Base-by-base conservation (phyloP, 2,329 filamentous ascomycete species). In the Cytospora piceicola region DNA sequence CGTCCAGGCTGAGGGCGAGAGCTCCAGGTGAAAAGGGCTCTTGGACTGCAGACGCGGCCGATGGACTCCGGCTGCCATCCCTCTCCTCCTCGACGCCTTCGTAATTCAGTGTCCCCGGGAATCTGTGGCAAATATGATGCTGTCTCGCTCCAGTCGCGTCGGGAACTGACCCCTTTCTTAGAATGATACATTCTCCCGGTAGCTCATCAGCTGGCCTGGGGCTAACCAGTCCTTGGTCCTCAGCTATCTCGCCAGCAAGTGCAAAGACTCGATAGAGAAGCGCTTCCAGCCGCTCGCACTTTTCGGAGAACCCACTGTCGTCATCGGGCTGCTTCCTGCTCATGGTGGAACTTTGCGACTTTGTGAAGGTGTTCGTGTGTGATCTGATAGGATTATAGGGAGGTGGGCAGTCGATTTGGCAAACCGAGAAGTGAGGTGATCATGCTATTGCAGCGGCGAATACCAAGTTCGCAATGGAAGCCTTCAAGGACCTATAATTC, bases 1-100 rank as follows among this genome's bases (percentile, higher is more conserved):
- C 65, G 39, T 65, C 65, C 39, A 67, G 56, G 24, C 65, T 67
- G 58, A 67, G 42, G 24, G 58, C 65, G 3, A 65, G 42, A 8
- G 65, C 39, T 4, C 36, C 58, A 8, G 65, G 62, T 15, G 62
- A 65, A 29, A 67, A 65, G 20, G 65, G 65, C 4, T 67, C 65
- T 20, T 67, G 65, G 34, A 67, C 52, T 6, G 62, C 61, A 3
- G 62, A 58, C 17, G 39, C 36, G 6, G 57, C 46, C 7, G 62
- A 39, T 22, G 34, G 30, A 24, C 27, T 39, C 2, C 15, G 53
- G 15, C 65, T 65, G 4, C 54, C 32, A 12, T 64, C 52, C 17
- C 57, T 61, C 14, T 58, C 32, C 7, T 58, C 34, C 12, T 56
- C 15, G 17, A n/a, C 29, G 8, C n/a, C 30, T 22, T 14, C 52